A percentile compares a stretch with the other conserved stretches of the same genome.
These are phyloP conservation scores for Stachybotrys chlorohalonatus DNA, from an alignment of 2,329 filamentous ascomycete species.

Conservation along the genomic window DNA sequence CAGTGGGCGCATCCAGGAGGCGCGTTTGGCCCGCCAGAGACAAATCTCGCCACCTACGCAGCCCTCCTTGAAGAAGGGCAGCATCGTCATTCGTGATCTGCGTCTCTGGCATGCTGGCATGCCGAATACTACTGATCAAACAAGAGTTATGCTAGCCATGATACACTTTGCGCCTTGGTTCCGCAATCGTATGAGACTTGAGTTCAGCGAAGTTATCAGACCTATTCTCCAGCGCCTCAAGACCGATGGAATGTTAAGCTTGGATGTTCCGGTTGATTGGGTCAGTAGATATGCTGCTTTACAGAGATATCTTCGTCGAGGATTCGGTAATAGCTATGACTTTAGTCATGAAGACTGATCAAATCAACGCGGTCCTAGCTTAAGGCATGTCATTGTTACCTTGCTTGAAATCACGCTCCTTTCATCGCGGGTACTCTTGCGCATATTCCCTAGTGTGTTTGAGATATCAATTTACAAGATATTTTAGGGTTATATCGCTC, in stretches of 20 bases:
- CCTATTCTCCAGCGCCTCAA: conserved; percentile 36
- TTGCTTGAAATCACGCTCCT: too few species aligned
- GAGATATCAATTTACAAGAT: too few species aligned
- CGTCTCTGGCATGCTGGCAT: conserved; percentile 56
- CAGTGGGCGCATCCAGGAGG: conserved; percentile 38
- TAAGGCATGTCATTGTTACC: too few species aligned
- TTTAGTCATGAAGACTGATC: conserved; percentile 36
- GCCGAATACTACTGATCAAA: conserved; percentile 42
- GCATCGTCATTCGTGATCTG: conserved; percentile 48
- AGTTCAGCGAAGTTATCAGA: conserved; percentile 40
- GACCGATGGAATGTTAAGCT: conserved; percentile 16
- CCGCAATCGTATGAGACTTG: conserved; percentile 45
- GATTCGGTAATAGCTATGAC: conserved; percentile 54
- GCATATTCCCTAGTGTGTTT: too few species aligned
- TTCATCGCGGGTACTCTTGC: too few species aligned
- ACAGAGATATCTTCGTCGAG: conserved; percentile 41
- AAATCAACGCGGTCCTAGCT: too few species aligned
- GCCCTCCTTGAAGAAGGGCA: conserved; percentile 42
- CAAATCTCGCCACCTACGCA: conserved; percentile 34
- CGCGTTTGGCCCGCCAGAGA: conserved; percentile 27
- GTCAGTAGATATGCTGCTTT: conserved; percentile 29
- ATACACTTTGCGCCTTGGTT: conserved; percentile 52
- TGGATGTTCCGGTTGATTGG: conserved; percentile 45
- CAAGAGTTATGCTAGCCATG: conserved; percentile 50
- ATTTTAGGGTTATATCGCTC: too few species aligned